Percentiles rank a stretch among this genome's conserved stretches.
These are phyloP conservation scores for Botrytis aclada DNA, from an alignment of 2,329 filamentous ascomycete species.

Conservation along the genomic window DNA sequence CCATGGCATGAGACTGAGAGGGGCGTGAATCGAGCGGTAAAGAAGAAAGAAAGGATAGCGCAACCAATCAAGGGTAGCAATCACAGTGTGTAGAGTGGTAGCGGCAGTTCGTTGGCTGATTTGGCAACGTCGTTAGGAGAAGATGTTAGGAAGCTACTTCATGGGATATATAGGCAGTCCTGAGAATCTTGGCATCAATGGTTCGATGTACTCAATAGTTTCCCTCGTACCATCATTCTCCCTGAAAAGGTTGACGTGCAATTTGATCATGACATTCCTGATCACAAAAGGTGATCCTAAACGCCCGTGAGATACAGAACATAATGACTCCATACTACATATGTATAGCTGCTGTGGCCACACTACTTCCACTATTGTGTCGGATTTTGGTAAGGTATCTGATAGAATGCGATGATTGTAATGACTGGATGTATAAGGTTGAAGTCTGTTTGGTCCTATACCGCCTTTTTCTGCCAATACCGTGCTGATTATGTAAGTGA, in stretches of 20 bases:
- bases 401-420: not conserved
- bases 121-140: not conserved
- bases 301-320: not conserved
- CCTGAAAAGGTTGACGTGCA: not conserved
- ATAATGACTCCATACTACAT: not conserved
- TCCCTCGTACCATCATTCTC: not conserved
- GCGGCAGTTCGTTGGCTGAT: not conserved
- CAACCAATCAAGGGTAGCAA: not conserved
- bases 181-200: not conserved
- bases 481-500: not conserved
- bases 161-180: not conserved
- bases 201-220: not conserved
- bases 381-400: not conserved
- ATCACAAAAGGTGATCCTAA: not conserved
- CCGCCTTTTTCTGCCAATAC: not conserved
- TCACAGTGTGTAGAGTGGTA: not conserved
- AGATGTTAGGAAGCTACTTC: not conserved
- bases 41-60: not conserved
- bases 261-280: not conserved
- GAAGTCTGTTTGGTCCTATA: not conserved
- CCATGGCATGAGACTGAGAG: not conserved
- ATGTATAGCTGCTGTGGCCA: not conserved
- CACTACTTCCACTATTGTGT: not conserved
- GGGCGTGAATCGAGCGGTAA: not conserved
- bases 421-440: not conserved